Base-by-base conservation (phyloP, 2,329 filamentous ascomycete species). In the Cercospora sp. region DNA sequence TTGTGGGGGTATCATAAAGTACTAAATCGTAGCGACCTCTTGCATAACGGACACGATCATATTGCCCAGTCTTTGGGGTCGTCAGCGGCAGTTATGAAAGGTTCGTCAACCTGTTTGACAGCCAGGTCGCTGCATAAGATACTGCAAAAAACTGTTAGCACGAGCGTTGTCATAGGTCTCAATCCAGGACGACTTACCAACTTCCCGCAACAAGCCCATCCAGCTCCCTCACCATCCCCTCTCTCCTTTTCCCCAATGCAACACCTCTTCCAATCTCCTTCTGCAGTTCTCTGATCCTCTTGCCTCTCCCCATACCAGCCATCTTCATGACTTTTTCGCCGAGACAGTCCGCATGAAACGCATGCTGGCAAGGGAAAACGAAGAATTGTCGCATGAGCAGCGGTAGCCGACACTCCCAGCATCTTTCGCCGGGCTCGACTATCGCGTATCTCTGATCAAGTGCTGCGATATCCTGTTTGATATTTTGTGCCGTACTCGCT, bases 331-430 rank as follows among this genome's bases (percentile, higher is more conserved):
- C 93, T 77, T 91, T 91, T 75, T 88, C 90, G 0, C 93, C 94
- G 60, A 99, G 82, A 79, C 95, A 99, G 78, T 99, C 95, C 51
- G 92, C 94, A 80, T 99, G 95, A 77, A 99, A 99, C 3, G 94
- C 92, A 80, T 99, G 95, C 82, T 99, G 95, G 80, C 95, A 99
- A 0, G 95, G 95, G 73, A 99, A 99, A 18, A 99, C 95, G 74
- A 98, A 99, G 81, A 99, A 99, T 75, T 97, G 94, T 64, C 94
- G 84, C 76, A 91, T 94, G 16, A 99, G 85, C 64, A 99, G 82
- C 9, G 95, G 95, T 66, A 98, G 81, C 0, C 89, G 88, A 77
- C 95, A 99, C 2, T 91, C 88, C 81, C 94, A 96, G 80, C 95
- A 99, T 77, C 92, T 90, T 83, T 99, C 95, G 0, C 95, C 95